Evolutionary conservation across 2,329 filamentous ascomycete genomes (phyloP).

Genomic region (Cordyceps militaris): DNA sequence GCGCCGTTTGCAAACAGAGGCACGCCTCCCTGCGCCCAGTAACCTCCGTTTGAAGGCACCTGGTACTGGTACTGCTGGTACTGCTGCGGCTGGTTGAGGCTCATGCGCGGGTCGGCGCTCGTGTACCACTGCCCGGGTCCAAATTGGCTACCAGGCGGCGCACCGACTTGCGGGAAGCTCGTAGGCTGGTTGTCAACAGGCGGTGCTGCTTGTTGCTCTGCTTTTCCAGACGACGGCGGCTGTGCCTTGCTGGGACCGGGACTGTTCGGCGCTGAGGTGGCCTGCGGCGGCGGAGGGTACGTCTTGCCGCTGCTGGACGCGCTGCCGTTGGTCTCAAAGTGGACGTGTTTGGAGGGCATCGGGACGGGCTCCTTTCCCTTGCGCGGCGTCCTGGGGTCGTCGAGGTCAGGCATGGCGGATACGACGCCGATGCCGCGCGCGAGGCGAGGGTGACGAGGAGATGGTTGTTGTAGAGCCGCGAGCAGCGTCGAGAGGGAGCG

Average conservation of each 20-base stretch:
- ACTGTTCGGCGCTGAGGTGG: neutral
- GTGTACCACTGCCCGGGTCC: conserved; percentile 12
- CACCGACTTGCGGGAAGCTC: conserved; percentile 11
- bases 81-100: conserved; percentile 9
- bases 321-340: neutral
- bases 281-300: neutral
- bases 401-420: neutral
- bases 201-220: neutral
- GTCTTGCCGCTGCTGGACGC: neutral
- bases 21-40: neutral
- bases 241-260: neutral
- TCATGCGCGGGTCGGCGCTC: conserved; percentile 7
- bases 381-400: neutral
- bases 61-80: conserved; percentile 4
- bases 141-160: conserved; percentile 3
- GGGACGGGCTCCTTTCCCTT: neutral
- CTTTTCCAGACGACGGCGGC: neutral
- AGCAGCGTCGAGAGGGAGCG: neutral
- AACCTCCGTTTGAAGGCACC: conserved; percentile 2
- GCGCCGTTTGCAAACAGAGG: conserved; percentile 10
- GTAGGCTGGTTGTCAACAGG: conserved; percentile 11
- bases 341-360: conserved; percentile 1
- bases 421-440: neutral
- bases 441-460: neutral
- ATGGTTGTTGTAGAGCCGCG: neutral